phyloP scores from a whole-genome alignment of 805 yeast genomes.

The Clavispora asparagi region DNA sequence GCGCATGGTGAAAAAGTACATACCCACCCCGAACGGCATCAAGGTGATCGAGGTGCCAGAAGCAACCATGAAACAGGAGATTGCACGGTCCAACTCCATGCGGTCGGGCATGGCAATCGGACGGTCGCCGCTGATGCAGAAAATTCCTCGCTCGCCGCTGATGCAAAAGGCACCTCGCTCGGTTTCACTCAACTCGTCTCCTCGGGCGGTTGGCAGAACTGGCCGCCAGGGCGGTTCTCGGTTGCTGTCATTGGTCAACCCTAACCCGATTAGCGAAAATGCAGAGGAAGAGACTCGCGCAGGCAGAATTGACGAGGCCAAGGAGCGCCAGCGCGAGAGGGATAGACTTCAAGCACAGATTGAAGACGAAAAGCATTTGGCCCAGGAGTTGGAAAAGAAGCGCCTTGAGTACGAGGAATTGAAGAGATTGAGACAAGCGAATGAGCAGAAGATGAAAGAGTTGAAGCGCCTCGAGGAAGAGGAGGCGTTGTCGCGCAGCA shows the following conservation, averaged over 20 bases:
- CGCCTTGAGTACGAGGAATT: constrained; percentile 33
- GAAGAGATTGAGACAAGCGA: constrained; percentile 21
- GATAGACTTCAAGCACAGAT: constrained; percentile 30
- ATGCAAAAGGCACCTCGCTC: background rate
- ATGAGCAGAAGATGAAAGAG: constrained; percentile 22
- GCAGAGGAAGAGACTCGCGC: constrained; percentile 9
- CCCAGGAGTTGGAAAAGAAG: constrained; percentile 33
- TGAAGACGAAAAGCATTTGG: constrained; percentile 33
- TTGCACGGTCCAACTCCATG: constrained; percentile 36
- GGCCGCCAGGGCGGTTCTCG: constrained; percentile 3
- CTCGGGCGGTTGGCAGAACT: background rate
- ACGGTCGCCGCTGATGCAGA: constrained; percentile 14
- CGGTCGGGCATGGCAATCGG: constrained; percentile 25
- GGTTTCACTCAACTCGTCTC: background rate
- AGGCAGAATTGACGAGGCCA: constrained; percentile 9
- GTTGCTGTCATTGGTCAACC: constrained; percentile 12
- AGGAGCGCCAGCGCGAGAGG: constrained; percentile 11
- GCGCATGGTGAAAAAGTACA: constrained; percentile 59
- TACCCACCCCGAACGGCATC: constrained; percentile 71
- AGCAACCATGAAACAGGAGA: constrained; percentile 32
- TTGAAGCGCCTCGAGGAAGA: constrained; percentile 13
- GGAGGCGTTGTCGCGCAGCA: constrained; percentile 2
- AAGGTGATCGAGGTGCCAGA: constrained; percentile 65
- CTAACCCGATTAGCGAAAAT: constrained; percentile 14
- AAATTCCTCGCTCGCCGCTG: background rate